These are phyloP conservation scores for Neophaeococcomyces aloes DNA, from an alignment of 2,329 filamentous ascomycete species.

Conservation along the genomic window DNA sequence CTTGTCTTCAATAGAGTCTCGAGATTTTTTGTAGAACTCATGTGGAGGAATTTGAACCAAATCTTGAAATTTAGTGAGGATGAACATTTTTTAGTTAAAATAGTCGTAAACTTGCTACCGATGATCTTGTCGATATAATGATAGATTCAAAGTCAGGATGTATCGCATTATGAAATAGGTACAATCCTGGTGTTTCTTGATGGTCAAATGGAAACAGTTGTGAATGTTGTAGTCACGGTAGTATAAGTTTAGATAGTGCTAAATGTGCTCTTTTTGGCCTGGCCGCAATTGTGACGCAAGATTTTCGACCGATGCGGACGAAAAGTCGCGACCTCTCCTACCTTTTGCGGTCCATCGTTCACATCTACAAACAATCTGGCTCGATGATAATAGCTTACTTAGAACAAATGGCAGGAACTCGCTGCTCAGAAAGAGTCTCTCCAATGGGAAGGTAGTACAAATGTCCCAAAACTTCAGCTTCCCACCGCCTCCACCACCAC, in stretches of 20 bases:
- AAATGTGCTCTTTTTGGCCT: too few species aligned
- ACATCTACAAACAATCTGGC: not conserved
- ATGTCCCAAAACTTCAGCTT: constrained; percentile 35
- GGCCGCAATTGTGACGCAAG: too few species aligned
- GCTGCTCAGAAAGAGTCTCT: too few species aligned
- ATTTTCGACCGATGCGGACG: too few species aligned
- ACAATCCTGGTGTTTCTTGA: too few species aligned
- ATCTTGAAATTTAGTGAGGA: constrained; percentile 72
- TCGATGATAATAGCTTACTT: not conserved
- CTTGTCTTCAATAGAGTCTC: constrained; percentile 83
- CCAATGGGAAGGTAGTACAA: not conserved
- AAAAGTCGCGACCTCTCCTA: too few species aligned
- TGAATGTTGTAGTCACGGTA: too few species aligned
- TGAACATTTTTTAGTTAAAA: constrained; percentile 22
- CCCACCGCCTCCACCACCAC: constrained; percentile 36
- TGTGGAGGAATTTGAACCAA: constrained; percentile 84
- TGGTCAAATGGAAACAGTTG: too few species aligned
- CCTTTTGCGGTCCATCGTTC: too few species aligned
- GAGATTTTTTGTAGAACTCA: constrained; percentile 74
- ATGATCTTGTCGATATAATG: constrained; percentile 1
- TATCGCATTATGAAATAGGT: too few species aligned
- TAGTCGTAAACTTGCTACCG: not conserved
- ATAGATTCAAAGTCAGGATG: not conserved
- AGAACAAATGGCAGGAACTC: not conserved
- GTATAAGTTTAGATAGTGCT: too few species aligned